Base-by-base conservation (phyloP, 805 yeast genomes). In the Wickerhamomyces mucosus region DNA sequence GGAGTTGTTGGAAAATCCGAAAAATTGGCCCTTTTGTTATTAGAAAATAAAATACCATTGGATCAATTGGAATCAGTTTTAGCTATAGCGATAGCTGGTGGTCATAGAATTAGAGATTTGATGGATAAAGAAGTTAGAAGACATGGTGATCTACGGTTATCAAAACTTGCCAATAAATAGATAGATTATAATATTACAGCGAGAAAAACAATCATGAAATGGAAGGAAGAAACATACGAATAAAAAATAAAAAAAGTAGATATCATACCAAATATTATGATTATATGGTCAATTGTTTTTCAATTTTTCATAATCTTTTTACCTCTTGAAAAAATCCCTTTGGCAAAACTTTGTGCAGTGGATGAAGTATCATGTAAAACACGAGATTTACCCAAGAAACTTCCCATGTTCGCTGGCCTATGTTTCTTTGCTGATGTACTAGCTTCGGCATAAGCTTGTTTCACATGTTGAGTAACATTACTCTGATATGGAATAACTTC, bases 111-210 rank as follows among this genome's bases (percentile, higher is more conserved):
- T 10, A 73, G 86, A 51, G 84, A 82, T 25, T 58, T 83, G 33
- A 85, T 89, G 95, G 96, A 89, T 47, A 65, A 67, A 28, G 84
- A 80, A 50, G 80, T 92, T 5, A 72, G 95, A 46, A 67, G 63
- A 37, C 84, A 79, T 42, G 95, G 94, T 5, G 67, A 69, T 39
- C 64, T 66, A 35, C 61, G 80, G 39, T 54, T 71, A 28, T 58
- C 69, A 11, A 70, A 70, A 41, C 45, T 63, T n/a, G 43, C 48
- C 5, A 41, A 42, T 28, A 47, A 37, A 29, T 42, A 29, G 31
- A 19, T 21, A 15, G 5, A 25, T 18, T 8, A 13, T n/a, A 20
- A 26, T 18, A 15, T n/a, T n/a, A n/a, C n/a, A n/a, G n/a, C n/a
- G n/a, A n/a, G 11, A 20, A 20, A 11, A 8, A 20, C 21, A 20